Conservation (phyloP, 2,329 filamentous ascomycete species). For the Balansia obtecta region DNA sequence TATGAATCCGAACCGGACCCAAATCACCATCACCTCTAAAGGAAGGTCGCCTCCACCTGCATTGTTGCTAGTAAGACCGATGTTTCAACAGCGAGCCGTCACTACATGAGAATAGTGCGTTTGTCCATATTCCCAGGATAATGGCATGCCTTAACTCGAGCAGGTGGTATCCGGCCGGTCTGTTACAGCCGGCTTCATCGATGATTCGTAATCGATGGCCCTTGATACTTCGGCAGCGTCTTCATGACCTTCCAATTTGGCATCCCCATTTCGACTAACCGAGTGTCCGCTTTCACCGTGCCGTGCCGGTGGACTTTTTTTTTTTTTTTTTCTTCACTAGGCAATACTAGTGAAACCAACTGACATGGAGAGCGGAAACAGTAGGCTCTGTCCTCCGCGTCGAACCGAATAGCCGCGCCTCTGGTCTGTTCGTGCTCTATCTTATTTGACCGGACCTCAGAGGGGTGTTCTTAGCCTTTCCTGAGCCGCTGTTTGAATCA, state of each 20-base stretch:
- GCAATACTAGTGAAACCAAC: background rate
- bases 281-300: background rate
- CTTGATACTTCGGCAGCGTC: background rate
- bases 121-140: background rate
- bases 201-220: background rate
- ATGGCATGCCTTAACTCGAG: background rate
- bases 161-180: slow-evolving; percentile 3
- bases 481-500: no score
- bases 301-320: background rate
- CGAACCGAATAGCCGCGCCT: background rate
- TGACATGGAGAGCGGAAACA: background rate
- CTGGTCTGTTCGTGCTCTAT: no score
- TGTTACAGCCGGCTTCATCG: background rate
- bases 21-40: background rate
- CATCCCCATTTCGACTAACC: background rate
- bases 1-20: background rate
- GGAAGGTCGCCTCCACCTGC: background rate
- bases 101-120: background rate
- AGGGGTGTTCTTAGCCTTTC: no score
- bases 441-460: no score
- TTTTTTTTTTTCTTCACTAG: background rate
- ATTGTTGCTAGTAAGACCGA: background rate
- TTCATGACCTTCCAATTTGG: background rate
- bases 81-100: background rate
- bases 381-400: background rate